Conservation (phyloP, 768 basidiomycete genomes). For the Xerocomus spinulosus region DNA sequence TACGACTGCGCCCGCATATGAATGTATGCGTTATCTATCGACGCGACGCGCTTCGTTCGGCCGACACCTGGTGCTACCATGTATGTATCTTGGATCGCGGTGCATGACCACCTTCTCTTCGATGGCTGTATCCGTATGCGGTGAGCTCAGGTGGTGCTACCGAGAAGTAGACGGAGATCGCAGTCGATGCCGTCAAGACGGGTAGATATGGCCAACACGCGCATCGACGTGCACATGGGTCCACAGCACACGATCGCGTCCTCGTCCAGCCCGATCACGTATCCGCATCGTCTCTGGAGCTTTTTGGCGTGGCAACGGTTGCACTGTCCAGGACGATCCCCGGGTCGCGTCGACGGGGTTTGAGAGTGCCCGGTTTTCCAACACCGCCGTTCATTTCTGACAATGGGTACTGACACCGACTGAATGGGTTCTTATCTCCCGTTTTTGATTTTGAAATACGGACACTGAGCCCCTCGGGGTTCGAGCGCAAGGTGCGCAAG, state of each 20-base stretch:
- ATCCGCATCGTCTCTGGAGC: no score
- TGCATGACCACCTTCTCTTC: no score
- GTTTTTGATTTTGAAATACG: background rate
- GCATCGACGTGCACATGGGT: background rate
- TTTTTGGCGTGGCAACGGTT: no score
- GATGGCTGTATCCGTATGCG: conserved; percentile 9
- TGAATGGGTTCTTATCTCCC: background rate
- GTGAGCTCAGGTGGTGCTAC: conserved; percentile 4
- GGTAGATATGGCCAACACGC: background rate
- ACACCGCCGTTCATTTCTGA: background rate
- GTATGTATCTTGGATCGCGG: no score
- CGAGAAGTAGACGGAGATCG: conserved; percentile 14
- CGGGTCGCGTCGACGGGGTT: no score
- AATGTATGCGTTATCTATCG: conserved; percentile 6
- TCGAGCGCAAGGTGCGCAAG: no score
- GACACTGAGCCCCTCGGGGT: no score
- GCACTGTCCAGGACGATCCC: no score
- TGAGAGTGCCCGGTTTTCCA: no score
- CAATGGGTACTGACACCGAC: background rate
- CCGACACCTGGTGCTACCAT: no score
- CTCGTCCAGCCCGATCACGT: no score
- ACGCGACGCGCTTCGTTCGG: background rate
- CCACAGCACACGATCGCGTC: no score
- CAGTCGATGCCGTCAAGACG: conserved; percentile 12
- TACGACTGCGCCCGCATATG: conserved; percentile 15